These are phyloP conservation scores for Saturnispora halmiae DNA, from an alignment of 805 yeast genomes.

Conservation along the genomic window DNA sequence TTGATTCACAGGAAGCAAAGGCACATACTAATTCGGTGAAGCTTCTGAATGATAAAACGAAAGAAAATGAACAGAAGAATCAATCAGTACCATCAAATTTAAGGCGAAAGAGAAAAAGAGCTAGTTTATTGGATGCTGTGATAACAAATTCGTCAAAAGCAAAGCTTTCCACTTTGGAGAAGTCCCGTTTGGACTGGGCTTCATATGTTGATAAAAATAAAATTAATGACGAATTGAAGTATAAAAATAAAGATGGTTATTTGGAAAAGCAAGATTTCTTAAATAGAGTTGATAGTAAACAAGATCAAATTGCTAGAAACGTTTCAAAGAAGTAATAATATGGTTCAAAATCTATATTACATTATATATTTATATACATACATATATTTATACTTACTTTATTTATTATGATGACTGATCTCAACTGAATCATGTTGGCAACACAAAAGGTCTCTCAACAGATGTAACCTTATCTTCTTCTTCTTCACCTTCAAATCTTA, in stretches of 20 bases:
- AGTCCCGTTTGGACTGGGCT: constrained; percentile 92
- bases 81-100: constrained; percentile 2
- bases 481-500: constrained; percentile 93
- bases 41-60: constrained; percentile 13
- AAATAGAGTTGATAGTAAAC: constrained; percentile 55
- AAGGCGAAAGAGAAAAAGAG: constrained; percentile 50
- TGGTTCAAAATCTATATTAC: too few species aligned
- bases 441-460: constrained; percentile 74
- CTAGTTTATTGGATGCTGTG: constrained; percentile 69
- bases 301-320: constrained; percentile 42
- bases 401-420: too few species aligned
- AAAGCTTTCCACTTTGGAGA: constrained; percentile 84
- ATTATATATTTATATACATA: too few species aligned
- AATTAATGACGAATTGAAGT: constrained; percentile 70
- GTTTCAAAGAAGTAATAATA: constrained; percentile 20
- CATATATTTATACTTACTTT: background rate
- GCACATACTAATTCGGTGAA: constrained; percentile 57
- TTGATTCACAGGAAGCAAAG: constrained; percentile 75
- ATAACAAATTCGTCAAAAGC: constrained; percentile 59
- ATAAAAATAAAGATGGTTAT: constrained; percentile 83
- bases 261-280: constrained; percentile 87
- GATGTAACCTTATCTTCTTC: constrained; percentile 94
- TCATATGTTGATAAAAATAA: constrained; percentile 82
- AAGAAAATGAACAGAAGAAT: background rate
- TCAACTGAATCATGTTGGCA: constrained; percentile 38